Conservation (phyloP, 1,284 basidiomycete genomes). For the Rhodotorula glutinis region DNA sequence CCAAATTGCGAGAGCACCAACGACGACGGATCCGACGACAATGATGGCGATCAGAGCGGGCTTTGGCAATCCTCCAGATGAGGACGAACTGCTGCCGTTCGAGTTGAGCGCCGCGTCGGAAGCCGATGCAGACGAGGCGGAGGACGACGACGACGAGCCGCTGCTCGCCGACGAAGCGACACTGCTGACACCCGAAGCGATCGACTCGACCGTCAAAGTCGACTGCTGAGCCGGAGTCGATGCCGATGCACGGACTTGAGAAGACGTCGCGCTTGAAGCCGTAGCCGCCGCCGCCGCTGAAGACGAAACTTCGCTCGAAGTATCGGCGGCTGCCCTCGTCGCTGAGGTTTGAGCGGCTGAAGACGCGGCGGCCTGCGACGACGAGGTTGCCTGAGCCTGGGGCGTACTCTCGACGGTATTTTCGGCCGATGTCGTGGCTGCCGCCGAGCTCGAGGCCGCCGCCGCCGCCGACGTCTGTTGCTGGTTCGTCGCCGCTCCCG, state of each 20-base stretch:
- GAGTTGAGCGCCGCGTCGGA: conserved; percentile 10
- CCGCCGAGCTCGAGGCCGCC: background rate
- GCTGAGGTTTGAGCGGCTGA: background rate
- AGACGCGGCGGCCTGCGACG: background rate
- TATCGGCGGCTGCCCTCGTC: background rate
- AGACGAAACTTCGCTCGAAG: background rate
- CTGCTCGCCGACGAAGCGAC: background rate
- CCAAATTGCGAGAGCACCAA: conserved; percentile 34
- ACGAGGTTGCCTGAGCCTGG: background rate
- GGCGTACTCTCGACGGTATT: background rate
- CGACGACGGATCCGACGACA: conserved; percentile 33
- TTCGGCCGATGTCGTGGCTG: background rate
- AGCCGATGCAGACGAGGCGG: background rate
- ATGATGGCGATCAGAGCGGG: conserved; percentile 38
- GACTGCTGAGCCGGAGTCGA: background rate
- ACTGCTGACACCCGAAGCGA: background rate
- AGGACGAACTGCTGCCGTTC: background rate
- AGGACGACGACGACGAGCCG: background rate
- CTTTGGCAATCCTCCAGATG: conserved; percentile 32
- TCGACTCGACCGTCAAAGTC: background rate
- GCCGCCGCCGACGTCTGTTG: background rate
- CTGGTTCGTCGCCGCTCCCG: background rate
- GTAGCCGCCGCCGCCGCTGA: background rate
- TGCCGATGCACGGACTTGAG: background rate
- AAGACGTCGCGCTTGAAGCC: background rate